Percentiles rank a stretch among this genome's conserved stretches.
phyloP scores from a whole-genome alignment of 495 filamentous ascomycete genomes.

The Penicillium odoratum region DNA sequence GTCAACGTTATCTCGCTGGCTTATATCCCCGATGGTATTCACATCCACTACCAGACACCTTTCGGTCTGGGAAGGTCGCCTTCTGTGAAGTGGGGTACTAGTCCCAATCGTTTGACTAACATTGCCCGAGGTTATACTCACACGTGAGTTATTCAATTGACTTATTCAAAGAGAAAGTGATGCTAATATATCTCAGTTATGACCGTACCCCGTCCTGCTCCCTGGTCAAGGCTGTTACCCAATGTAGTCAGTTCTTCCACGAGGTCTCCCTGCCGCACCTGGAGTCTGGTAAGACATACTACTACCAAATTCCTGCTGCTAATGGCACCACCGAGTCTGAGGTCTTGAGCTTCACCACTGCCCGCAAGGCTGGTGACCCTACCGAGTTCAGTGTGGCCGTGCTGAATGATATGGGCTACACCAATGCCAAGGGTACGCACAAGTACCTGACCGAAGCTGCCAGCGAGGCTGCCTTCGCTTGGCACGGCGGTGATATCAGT shows the following conservation, averaged over 20 bases:
- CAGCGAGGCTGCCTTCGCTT: constrained; percentile 45
- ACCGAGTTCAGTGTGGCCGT: constrained; percentile 37
- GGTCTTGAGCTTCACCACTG: constrained; percentile 43
- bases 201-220: constrained; percentile 54
- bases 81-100: constrained; percentile 42
- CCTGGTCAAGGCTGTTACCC: constrained; percentile 40
- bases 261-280: constrained; percentile 42
- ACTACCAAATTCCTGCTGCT: constrained; percentile 44
- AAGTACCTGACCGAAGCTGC: constrained; percentile 40
- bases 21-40: constrained; percentile 50
- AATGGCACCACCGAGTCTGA: constrained; percentile 47
- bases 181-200: constrained; percentile 34
- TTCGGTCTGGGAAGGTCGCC: constrained; percentile 48
- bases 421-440: constrained; percentile 48
- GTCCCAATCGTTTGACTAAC: constrained; percentile 26
- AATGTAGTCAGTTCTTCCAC: constrained; percentile 54
- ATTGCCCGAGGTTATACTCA: constrained; percentile 35
- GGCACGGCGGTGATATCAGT: constrained; percentile 52
- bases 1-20: constrained; percentile 54
- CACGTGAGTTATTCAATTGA: constrained; percentile 25
- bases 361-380: constrained; percentile 39
- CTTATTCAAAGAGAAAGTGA: background rate
- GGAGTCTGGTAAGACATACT: constrained; percentile 44
- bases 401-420: constrained; percentile 52
- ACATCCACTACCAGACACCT: constrained; percentile 56